Evolutionary conservation across 306 rosid species (phyloP).

Genomic region (Vicia faba): DNA sequence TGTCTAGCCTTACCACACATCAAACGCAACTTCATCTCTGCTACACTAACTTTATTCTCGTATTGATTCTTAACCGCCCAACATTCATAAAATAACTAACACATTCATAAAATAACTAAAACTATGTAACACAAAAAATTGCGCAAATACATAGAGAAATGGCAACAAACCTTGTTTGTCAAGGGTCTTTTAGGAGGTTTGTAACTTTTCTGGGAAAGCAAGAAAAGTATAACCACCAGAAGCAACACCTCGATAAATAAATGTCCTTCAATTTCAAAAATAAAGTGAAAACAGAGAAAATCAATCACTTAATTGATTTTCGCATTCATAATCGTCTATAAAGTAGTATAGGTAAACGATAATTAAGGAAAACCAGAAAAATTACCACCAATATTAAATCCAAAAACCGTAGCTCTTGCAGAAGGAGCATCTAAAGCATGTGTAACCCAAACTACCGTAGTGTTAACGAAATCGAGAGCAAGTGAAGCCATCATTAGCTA

Average conservation of each 20-base stretch:
- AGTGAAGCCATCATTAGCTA: conserved; percentile 56
- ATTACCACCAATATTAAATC: conserved; percentile 84
- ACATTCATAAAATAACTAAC: conserved; percentile 1
- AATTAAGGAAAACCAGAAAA: conserved; percentile 19
- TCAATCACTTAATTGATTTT: background rate
- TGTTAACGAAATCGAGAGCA: conserved; percentile 52
- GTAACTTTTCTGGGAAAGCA: conserved; percentile 95
- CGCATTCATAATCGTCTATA: background rate
- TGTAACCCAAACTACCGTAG: conserved; percentile 65
- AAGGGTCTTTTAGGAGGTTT: conserved; percentile 95
- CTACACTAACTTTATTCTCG: no score
- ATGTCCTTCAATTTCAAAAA: conserved; percentile 82
- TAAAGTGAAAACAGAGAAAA: conserved; percentile 5
- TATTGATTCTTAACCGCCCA: no score
- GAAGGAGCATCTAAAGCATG: conserved; percentile 72
- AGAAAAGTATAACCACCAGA: conserved; percentile 74
- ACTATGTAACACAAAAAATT: background rate
- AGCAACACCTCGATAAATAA: conserved; percentile 81
- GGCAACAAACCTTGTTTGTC: conserved; percentile 70
- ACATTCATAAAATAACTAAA: conserved; percentile 1
- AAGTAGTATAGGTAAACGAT: background rate
- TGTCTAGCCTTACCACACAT: background rate
- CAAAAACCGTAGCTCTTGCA: conserved; percentile 88
- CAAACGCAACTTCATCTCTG: no score
- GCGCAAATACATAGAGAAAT: background rate